Evolutionary conservation across 2,329 filamentous ascomycete species (phyloP).

Genomic region (Rutstroemia sydowiana): DNA sequence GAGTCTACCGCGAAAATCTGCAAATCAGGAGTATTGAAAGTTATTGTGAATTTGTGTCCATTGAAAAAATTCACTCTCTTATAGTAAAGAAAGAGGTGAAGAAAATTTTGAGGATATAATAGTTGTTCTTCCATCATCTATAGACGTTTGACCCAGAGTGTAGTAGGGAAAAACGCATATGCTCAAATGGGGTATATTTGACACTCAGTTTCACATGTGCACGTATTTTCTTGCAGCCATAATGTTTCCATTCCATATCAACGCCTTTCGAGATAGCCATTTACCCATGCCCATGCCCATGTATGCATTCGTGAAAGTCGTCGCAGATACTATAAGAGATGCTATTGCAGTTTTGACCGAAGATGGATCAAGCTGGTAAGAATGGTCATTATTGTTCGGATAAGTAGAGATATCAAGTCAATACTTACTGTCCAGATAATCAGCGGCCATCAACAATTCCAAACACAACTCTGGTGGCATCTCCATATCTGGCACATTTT

Average conservation of each 20-base stretch:
- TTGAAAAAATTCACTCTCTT: constrained; percentile 22
- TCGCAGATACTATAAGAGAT: neutral
- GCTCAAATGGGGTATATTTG: constrained; percentile 27
- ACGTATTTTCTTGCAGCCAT: constrained; percentile 2
- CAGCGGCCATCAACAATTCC: constrained; percentile 69
- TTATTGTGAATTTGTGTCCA: constrained; percentile 4
- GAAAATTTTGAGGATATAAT: constrained; percentile 22
- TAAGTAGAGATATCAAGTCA: neutral
- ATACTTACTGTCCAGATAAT: constrained; percentile 57
- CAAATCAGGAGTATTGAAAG: neutral
- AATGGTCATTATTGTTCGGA: neutral
- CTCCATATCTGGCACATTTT: constrained; percentile 73
- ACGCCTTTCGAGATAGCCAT: neutral
- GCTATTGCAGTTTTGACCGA: neutral
- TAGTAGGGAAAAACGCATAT: constrained; percentile 30
- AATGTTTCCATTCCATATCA: constrained; percentile 5
- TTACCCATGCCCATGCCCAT: neutral
- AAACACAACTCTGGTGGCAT: constrained; percentile 72
- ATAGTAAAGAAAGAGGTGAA: constrained; percentile 15
- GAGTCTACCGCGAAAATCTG: neutral
- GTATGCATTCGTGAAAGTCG: too few relatives aligned
- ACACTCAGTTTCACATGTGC: constrained; percentile 1
- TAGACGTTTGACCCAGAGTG: constrained; percentile 30
- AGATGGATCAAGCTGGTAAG: neutral
- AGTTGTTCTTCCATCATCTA: constrained; percentile 30